These are phyloP conservation scores for Amanita polypyramis DNA, from an alignment of 768 basidiomycete species.

Conservation along the genomic window DNA sequence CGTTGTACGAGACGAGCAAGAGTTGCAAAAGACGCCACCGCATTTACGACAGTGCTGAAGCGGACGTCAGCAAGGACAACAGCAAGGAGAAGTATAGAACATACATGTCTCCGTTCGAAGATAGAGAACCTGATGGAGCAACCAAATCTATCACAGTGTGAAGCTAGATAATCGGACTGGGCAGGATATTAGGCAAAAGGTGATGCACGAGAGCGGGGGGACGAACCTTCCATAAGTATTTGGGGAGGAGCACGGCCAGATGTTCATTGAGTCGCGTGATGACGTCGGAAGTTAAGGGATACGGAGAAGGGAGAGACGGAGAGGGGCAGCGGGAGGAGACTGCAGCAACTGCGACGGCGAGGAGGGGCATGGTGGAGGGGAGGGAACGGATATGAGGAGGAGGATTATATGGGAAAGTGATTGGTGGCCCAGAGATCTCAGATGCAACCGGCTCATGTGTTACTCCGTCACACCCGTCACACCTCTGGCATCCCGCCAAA, in stretches of 20 bases:
- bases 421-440: constrained; percentile 2
- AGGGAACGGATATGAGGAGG: constrained; percentile 4
- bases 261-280: constrained; percentile 48
- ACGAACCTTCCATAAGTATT: constrained; percentile 64
- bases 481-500: background rate
- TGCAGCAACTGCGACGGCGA: constrained; percentile 15
- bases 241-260: constrained; percentile 65
- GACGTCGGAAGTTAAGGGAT: constrained; percentile 5
- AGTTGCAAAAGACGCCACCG: constrained; percentile 63
- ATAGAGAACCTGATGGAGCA: constrained; percentile 58
- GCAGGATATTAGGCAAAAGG: constrained; percentile 10
- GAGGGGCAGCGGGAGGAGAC: constrained; percentile 1
- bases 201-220: background rate
- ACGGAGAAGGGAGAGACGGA: background rate
- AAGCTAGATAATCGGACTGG: constrained; percentile 54
- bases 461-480: background rate
- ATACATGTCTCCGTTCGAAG: constrained; percentile 66
- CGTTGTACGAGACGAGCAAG: constrained; percentile 50
- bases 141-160: constrained; percentile 63
- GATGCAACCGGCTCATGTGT: background rate
- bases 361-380: constrained; percentile 16
- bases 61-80: constrained; percentile 13
- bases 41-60: constrained; percentile 75
- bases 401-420: constrained; percentile 13
- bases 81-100: constrained; percentile 18